Percentiles rank a stretch among this genome's conserved stretches.
These are phyloP conservation scores for Helianthus annuus DNA, from an alignment of 129 eudicot genomes.

Conservation along the genomic window DNA sequence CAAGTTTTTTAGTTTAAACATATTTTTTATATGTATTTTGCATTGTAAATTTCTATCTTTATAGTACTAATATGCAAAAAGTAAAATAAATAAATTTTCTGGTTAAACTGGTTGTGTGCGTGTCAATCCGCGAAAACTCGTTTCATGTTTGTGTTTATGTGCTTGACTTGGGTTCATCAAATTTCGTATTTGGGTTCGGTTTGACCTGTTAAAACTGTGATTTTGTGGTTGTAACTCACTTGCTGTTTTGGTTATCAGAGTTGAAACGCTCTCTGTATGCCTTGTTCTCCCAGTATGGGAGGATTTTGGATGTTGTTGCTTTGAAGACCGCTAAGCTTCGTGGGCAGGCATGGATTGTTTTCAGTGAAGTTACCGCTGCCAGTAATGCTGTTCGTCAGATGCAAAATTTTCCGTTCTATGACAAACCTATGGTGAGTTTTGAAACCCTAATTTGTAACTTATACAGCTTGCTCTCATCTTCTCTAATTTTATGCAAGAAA, in stretches of 20 bases:
- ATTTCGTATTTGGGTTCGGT: no score
- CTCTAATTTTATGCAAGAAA: not conserved
- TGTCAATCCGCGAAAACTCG: no score
- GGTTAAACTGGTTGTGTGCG: no score
- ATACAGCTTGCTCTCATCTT: conserved; percentile 1
- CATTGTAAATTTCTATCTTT: no score
- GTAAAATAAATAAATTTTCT: no score
- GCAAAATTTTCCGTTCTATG: conserved; percentile 97
- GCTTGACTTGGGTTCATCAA: no score
- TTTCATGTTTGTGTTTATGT: no score
- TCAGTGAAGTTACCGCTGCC: conserved; percentile 98
- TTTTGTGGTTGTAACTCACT: conserved; percentile 2
- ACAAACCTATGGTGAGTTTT: conserved; percentile 85
- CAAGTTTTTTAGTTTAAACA: no score
- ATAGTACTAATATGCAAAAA: no score
- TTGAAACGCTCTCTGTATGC: conserved; percentile 96
- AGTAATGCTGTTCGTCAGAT: conserved; percentile 97
- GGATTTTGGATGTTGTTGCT: conserved; percentile 94
- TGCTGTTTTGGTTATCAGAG: conserved; percentile 58
- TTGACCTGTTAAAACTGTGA: not conserved
- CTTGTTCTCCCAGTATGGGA: conserved; percentile 95
- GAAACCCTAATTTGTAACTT: conserved; percentile 12
- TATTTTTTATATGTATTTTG: no score
- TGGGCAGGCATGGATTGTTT: conserved; percentile 96
- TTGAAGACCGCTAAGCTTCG: conserved; percentile 86